Percentiles rank a stretch among this genome's conserved stretches.
phyloP scores from a whole-genome alignment of 139 green algal genomes.

The Raphidocelis subcapitata region DNA sequence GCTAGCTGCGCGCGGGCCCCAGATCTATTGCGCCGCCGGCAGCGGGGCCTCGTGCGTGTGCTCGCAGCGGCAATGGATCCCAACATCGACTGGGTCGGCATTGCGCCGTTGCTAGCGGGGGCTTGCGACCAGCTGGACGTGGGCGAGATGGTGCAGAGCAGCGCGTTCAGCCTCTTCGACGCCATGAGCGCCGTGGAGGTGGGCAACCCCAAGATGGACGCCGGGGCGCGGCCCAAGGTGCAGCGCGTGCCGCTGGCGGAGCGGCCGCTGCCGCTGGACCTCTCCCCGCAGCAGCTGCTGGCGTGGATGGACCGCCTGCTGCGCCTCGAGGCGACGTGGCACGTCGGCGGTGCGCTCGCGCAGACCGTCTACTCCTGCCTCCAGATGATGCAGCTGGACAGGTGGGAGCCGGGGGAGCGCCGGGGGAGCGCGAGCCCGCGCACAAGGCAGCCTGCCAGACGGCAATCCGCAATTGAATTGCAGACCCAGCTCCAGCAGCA shows the following conservation, averaged over 20 bases:
- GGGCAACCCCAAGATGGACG: conserved; percentile 90
- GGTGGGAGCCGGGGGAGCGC: conserved; percentile 33
- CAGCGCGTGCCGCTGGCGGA: conserved; percentile 1
- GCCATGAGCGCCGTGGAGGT: conserved; percentile 91
- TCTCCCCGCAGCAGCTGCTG: conserved; percentile 32
- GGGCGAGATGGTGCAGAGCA: conserved; percentile 75
- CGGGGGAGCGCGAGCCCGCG: no score
- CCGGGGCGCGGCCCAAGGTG: conserved; percentile 39
- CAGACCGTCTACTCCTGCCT: conserved; percentile 84
- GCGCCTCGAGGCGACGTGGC: conserved; percentile 70
- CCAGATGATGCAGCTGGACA: conserved; percentile 76
- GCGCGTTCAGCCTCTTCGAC: conserved; percentile 86
- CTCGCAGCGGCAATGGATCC: not conserved
- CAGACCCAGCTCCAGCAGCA: not conserved
- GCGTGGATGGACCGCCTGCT: conserved; percentile 59
- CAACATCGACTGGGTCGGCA: conserved; percentile 11
- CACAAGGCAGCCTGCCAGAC: no score
- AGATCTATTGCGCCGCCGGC: no score
- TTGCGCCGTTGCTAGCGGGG: conserved; percentile 12
- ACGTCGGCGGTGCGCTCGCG: conserved; percentile 64
- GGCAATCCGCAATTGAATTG: no score
- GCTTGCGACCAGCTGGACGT: conserved; percentile 17
- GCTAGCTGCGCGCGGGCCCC: no score
- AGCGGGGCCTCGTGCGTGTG: no score
- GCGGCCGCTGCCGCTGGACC: conserved; percentile 16